Base-by-base conservation (phyloP, 495 filamentous ascomycete species). In the Penicillium fimorum region DNA sequence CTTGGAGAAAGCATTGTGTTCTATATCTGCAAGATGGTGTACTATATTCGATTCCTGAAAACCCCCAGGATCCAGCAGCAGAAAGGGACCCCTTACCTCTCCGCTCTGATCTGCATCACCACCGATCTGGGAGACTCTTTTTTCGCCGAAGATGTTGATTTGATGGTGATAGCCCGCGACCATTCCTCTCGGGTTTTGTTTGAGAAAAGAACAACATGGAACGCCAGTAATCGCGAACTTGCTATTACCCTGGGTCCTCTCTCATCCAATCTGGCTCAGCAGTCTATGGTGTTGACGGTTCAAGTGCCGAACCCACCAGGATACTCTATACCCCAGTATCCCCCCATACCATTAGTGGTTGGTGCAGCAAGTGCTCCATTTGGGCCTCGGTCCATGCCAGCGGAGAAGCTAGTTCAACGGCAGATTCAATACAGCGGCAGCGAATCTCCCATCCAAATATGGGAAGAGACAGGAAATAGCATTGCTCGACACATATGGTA, bases 401-500 rank as follows among this genome's bases (percentile, higher is more conserved):
- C 79, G 0, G 77, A 76, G n/a, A 76, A 73, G 32, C 65, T 76
- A 44, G 75, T 88, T 15, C 76, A 83, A 53, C 75, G 84, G 50
- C 73, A 82, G 1, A 75, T 90, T 20, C 53, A 59, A 47, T 25
- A 48, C 72, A 20, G 57, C 65, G 18, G 60, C 63, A 12, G 47
- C 51, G 7, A 59, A 10, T n/a, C n/a, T n/a, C 35, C 15, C 15
- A 61, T 83, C 38, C 63, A 56, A 48, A 82, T 97, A 20, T 88
- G 87, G 76, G 94, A 98, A 64, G 92, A 97, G 56, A 91, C 91
- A 2, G 93, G 92, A 7, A 92, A 97, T 67, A 96, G 90, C 67
- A 96, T 98, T 62, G 92, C 93, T 15, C 81, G 92, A 15, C 94
- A 98, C 71, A 84, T 97, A 45, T 98, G 94, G 94, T 93, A 85